Evolutionary conservation across 2,329 filamentous ascomycete genomes (phyloP).

Genomic region (Coniella lustricola): DNA sequence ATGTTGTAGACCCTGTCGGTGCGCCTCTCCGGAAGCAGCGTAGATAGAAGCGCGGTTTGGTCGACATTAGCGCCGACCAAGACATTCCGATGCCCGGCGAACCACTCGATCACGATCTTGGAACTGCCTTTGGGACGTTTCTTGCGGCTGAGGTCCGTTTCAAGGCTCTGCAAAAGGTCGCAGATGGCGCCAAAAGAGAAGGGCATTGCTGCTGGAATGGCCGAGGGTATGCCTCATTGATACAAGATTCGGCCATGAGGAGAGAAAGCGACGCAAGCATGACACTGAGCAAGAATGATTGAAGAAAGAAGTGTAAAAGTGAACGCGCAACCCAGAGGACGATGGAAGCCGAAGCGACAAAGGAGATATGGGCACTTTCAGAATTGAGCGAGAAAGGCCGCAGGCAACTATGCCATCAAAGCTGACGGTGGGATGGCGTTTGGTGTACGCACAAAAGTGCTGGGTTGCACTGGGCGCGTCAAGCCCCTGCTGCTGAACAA

Average conservation of each 20-base stretch:
- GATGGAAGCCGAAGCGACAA: not conserved
- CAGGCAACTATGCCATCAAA: slow-evolving; percentile 1
- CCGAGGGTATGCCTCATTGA: not conserved
- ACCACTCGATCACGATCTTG: slow-evolving; percentile 56
- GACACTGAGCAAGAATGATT: no score
- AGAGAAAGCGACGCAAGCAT: not conserved
- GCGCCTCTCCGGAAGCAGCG: slow-evolving; percentile 67
- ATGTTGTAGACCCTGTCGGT: slow-evolving; percentile 73
- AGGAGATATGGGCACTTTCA: not conserved
- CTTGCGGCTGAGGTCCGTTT: slow-evolving; percentile 34
- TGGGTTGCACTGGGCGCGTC: not conserved
- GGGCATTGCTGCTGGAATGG: slow-evolving; percentile 39
- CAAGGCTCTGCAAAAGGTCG: slow-evolving; percentile 63
- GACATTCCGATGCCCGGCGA: slow-evolving; percentile 49
- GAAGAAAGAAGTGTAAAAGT: no score
- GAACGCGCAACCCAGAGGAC: no score
- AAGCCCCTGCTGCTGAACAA: not conserved
- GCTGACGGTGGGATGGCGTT: not conserved
- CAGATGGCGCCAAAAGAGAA: slow-evolving; percentile 66
- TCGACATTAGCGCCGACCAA: slow-evolving; percentile 53
- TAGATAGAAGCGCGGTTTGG: slow-evolving; percentile 61
- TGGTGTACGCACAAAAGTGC: not conserved
- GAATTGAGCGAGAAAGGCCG: not conserved
- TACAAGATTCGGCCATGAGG: not conserved
- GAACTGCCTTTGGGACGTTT: slow-evolving; percentile 26